Percentiles rank a stretch among this genome's conserved stretches.
These are phyloP conservation scores for Pinus tabuliformis DNA, from an alignment of 75 land plant genomes.

Conservation along the genomic window DNA sequence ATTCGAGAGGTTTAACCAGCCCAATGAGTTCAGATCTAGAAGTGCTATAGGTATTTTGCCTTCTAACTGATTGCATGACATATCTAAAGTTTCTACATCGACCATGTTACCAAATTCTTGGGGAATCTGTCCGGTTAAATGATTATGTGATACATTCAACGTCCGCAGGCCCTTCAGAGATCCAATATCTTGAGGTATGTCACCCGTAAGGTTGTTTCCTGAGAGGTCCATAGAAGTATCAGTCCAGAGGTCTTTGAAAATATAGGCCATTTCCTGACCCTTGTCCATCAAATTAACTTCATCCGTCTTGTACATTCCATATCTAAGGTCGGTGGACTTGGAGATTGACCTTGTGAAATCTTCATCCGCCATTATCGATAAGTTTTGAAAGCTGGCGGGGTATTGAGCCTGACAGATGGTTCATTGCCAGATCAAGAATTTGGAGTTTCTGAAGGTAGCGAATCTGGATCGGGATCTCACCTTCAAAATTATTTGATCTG, in stretches of 20 bases:
- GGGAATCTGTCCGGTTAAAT: slow-evolving; percentile 4
- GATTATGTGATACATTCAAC: slow-evolving; percentile 1
- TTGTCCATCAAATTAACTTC: background rate
- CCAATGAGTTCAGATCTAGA: background rate
- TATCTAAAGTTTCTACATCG: background rate
- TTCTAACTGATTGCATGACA: slow-evolving; percentile 7
- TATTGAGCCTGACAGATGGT: background rate
- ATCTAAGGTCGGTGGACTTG: too few relatives aligned
- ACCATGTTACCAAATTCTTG: background rate
- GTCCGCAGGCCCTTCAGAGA: background rate
- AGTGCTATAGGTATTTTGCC: background rate
- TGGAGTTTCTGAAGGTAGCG: background rate
- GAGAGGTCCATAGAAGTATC: background rate
- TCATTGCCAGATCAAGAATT: background rate
- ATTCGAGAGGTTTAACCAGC: background rate
- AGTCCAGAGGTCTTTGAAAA: background rate
- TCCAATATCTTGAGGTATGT: slow-evolving; percentile 1
- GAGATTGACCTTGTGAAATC: background rate
- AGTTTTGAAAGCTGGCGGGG: background rate
- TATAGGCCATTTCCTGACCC: background rate
- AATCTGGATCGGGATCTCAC: background rate
- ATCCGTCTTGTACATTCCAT: background rate
- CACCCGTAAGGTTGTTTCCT: background rate
- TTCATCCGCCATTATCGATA: background rate
- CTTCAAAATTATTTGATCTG: background rate